Percentiles rank a stretch among this genome's conserved stretches.
phyloP scores from a whole-genome alignment of 371 early-diverging fungal genomes.

The Mucor irregularis region DNA sequence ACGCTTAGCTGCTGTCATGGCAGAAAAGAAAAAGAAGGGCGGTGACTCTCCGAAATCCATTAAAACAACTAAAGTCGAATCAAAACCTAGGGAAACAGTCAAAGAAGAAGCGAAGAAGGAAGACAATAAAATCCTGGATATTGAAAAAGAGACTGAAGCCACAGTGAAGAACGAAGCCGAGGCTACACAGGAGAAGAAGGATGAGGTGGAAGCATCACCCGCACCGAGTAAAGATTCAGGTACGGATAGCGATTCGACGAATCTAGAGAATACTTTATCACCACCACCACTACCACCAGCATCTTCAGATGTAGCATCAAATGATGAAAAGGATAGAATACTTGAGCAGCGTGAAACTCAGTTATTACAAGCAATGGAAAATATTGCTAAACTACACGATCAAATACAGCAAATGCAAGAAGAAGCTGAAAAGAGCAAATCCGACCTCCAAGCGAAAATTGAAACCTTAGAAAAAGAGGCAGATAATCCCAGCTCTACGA shows the following conservation, averaged over 20 bases:
- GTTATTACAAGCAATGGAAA: conserved; percentile 60
- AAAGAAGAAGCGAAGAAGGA: neutral
- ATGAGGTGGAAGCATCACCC: neutral
- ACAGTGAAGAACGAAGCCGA: neutral
- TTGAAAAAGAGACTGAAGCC: neutral
- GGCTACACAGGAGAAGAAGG: neutral
- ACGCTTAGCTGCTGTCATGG: conserved; percentile 42
- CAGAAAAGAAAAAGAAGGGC: conserved; percentile 3
- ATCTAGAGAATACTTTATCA: too few species aligned
- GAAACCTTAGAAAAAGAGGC: conserved; percentile 5
- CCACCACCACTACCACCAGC: too few species aligned
- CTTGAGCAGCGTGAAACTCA: conserved; percentile 68
- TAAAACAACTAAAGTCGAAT: neutral
- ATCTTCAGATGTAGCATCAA: neutral
- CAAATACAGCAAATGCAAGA: conserved; percentile 56
- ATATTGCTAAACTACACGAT: conserved; percentile 62
- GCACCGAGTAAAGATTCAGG: neutral
- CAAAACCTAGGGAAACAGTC: neutral
- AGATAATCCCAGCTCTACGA: neutral
- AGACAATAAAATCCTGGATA: too few species aligned
- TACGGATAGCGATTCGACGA: too few species aligned
- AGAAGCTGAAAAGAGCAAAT: conserved; percentile 26
- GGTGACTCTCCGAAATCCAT: neutral
- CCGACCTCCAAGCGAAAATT: conserved; percentile 5
- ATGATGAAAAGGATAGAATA: conserved; percentile 24